A percentile compares a stretch with the other conserved stretches of the same genome.
phyloP scores from a whole-genome alignment of 371 early-diverging fungal species.

The Rhizopus delemar region DNA sequence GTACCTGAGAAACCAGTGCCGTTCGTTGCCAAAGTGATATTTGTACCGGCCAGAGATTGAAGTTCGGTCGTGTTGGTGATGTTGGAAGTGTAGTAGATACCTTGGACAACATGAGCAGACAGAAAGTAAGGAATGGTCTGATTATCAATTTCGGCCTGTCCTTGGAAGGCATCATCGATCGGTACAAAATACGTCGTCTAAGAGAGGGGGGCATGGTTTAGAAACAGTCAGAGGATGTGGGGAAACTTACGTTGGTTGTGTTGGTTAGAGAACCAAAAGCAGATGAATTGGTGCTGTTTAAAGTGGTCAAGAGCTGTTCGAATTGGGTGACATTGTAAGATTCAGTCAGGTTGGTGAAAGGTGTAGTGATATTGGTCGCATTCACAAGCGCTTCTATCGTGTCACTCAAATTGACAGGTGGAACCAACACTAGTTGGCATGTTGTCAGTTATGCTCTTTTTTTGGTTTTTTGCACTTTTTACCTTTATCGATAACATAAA shows the following conservation, averaged over 20 bases:
- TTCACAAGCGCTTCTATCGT: constrained; percentile 19
- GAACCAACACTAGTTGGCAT: constrained; percentile 29
- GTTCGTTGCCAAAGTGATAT: constrained; percentile 11
- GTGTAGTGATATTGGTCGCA: neutral
- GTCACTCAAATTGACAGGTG: constrained; percentile 25
- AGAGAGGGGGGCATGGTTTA: neutral
- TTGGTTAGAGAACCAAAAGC: neutral
- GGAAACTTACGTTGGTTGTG: constrained; percentile 7
- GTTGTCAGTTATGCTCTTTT: neutral
- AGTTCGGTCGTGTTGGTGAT: constrained; percentile 26
- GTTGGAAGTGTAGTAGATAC: constrained; percentile 43
- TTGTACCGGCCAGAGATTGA: constrained; percentile 6
- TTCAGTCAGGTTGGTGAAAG: neutral
- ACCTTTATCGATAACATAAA: constrained; percentile 43
- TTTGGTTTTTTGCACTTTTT: constrained; percentile 4
- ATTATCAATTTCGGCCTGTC: constrained; percentile 5
- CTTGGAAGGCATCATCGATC: constrained; percentile 24
- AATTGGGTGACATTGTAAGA: constrained; percentile 2
- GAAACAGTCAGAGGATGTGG: neutral
- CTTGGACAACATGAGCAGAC: constrained; percentile 39
- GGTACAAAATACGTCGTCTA: constrained; percentile 44
- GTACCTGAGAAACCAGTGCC: neutral
- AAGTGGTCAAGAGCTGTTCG: constrained; percentile 7
- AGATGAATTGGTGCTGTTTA: constrained; percentile 18
- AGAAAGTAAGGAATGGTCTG: constrained; percentile 22